Conservation (phyloP, 2,329 filamentous ascomycete genomes). For the Clathrospora elynae region DNA sequence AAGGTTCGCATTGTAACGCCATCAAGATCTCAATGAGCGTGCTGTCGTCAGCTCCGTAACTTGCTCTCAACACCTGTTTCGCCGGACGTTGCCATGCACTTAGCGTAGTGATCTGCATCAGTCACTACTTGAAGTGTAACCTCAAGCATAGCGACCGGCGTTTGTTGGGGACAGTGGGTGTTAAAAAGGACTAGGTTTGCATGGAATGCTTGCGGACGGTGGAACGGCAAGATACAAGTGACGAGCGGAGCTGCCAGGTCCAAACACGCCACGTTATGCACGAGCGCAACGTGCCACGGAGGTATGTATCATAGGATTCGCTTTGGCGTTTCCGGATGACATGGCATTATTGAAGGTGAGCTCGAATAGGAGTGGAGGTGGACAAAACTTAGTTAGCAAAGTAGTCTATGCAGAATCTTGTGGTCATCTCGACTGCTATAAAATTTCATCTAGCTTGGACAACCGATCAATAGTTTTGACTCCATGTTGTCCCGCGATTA, state of each 20-base stretch:
- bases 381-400: slow-evolving; percentile 16
- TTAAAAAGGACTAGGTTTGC: slow-evolving; percentile 16
- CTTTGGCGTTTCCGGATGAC: slow-evolving; percentile 20
- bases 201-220: slow-evolving; percentile 1
- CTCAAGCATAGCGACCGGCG: slow-evolving; percentile 48
- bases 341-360: slow-evolving; percentile 14
- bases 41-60: slow-evolving; percentile 8
- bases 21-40: slow-evolving; percentile 12
- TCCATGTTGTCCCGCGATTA: too few species aligned
- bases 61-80: slow-evolving; percentile 19
- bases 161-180: slow-evolving; percentile 35
- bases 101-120: slow-evolving; percentile 36
- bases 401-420: slow-evolving; percentile 6
- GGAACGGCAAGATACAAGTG: slow-evolving; percentile 6
- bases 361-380: not conserved
- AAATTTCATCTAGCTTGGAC: slow-evolving; percentile 8
- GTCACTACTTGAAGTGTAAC: slow-evolving; percentile 22
- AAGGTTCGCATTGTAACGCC: slow-evolving; percentile 17
- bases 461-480: too few species aligned
- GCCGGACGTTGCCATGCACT: slow-evolving; percentile 36
- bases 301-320: slow-evolving; percentile 17
- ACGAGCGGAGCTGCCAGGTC: not conserved
- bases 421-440: slow-evolving; percentile 9
- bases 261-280: slow-evolving; percentile 7
- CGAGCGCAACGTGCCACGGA: slow-evolving; percentile 18